Evolutionary conservation across 2,329 filamentous ascomycete species (phyloP), one percentile per base, ranked within the genome.

Genomic region (Exserohilum rostratum): DNA sequence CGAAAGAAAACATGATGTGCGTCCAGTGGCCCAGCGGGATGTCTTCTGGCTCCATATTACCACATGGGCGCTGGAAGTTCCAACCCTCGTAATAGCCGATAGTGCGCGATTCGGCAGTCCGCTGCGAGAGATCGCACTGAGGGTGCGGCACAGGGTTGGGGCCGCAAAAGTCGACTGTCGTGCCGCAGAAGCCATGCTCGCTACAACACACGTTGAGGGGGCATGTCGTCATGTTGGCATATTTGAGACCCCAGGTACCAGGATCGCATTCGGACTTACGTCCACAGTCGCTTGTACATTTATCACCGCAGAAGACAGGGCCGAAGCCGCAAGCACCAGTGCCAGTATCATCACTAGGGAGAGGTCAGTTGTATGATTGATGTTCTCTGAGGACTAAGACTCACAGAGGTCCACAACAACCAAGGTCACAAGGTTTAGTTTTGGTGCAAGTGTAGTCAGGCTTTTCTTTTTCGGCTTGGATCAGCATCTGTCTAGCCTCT

Each of bases 71-170:
- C 3, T 42, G 37, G 1, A 22, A 18, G 6, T 45, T 37, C 53
- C 59, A 62, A 9, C 50, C 53, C 22, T 62, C 59, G 29, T 60
- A 59, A 38, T 62, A 62, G 11, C 50, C 58, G 30, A 55, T 37
- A 20, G 39, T 17, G 25, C 20, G 37, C 27, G 31, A 17, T 27
- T 56, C 46, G 9, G 35, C 35, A 5, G 2, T 49, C 18, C 35
- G 25, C 46, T n/a, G n/a, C n/a, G n/a, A n/a, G n/a, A n/a, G n/a
- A n/a, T n/a, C n/a, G n/a, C n/a, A n/a, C n/a, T n/a, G n/a, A n/a
- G n/a, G n/a, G n/a, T n/a, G n/a, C n/a, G n/a, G 35, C 18, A 33
- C 37, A 20, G 27, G 35, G 9, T 49, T 27, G 4, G 37, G 46
- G 17, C 27, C 27, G 11, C 48, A 50, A 22, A 50, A 50, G 4